A percentile compares a stretch with the other conserved stretches of the same genome.
Evolutionary conservation across 2,329 filamentous ascomycete species (phyloP).

Genomic region (Gnomoniopsis sp.): DNA sequence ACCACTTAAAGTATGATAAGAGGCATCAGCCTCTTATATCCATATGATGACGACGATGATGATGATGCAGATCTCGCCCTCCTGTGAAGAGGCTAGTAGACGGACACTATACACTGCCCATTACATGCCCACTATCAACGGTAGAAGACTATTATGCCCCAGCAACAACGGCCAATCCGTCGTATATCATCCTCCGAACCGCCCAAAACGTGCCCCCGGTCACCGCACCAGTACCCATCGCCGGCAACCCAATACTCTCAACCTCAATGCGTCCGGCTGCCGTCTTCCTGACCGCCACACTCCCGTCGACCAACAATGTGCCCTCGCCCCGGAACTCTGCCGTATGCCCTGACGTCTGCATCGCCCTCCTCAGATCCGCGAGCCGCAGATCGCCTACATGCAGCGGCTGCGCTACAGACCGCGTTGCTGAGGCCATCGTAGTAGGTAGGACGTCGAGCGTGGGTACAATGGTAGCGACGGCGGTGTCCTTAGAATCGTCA

Average conservation of each 20-base stretch:
- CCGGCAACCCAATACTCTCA: constrained; percentile 66
- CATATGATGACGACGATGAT: no score
- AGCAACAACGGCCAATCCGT: constrained; percentile 86
- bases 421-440: constrained; percentile 66
- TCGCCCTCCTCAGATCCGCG: constrained; percentile 79
- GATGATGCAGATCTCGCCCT: no score
- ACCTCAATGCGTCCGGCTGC: constrained; percentile 84
- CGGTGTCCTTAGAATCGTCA: constrained; percentile 19
- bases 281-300: constrained; percentile 84
- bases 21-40: no score
- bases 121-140: not conserved
- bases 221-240: constrained; percentile 25
- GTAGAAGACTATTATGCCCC: constrained; percentile 46
- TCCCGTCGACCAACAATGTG: constrained; percentile 82
- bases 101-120: not conserved
- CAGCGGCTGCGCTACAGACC: constrained; percentile 78
- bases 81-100: not conserved
- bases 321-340: constrained; percentile 95
- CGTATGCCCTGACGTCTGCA: constrained; percentile 77
- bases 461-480: constrained; percentile 35
- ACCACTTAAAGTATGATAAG: no score
- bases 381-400: constrained; percentile 92
- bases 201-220: constrained; percentile 69
- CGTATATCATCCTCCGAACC: constrained; percentile 88
- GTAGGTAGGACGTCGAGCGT: constrained; percentile 53